Evolutionary conservation across 345 rosid genomes (phyloP).

Genomic region (Durio zibethinus): DNA sequence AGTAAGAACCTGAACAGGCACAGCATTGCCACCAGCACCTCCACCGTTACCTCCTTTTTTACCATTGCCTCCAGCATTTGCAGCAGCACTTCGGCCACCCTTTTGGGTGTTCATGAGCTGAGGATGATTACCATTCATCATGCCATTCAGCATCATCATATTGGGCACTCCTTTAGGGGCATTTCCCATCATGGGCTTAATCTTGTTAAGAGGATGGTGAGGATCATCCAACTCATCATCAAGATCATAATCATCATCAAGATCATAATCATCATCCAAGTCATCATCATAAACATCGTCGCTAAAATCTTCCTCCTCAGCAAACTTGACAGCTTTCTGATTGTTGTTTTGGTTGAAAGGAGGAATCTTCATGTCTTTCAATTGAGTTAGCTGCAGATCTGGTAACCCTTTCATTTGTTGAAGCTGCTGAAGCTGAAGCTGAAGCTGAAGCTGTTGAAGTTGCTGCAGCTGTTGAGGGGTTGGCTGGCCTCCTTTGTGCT

Average conservation of each 20-base stretch:
- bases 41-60: conserved; percentile 54
- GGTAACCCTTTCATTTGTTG: conserved; percentile 63
- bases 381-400: conserved; percentile 69
- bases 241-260: conserved; percentile 36
- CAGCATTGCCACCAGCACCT: conserved; percentile 31
- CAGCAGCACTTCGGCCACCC: conserved; percentile 40
- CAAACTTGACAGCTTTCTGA: conserved; percentile 53
- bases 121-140: conserved; percentile 47
- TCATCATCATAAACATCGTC: conserved; percentile 53
- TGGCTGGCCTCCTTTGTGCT: conserved; percentile 50
- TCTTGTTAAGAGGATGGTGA: conserved; percentile 40
- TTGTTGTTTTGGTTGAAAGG: conserved; percentile 26
- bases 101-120: conserved; percentile 57
- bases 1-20: conserved; percentile 38
- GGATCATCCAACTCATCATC: conserved; percentile 49
- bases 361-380: conserved; percentile 59
- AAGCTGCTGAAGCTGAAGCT: conserved; percentile 34
- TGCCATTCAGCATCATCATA: conserved; percentile 36
- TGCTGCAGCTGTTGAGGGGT: conserved; percentile 58
- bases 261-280: conserved; percentile 42
- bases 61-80: conserved; percentile 30
- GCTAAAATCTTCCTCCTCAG: conserved; percentile 48
- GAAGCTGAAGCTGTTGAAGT: conserved; percentile 40
- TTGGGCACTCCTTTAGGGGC: conserved; percentile 39
- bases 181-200: conserved; percentile 49